These are phyloP conservation scores for Salvia miltiorrhiza DNA, from an alignment of 257 asterid species.

Conservation along the genomic window DNA sequence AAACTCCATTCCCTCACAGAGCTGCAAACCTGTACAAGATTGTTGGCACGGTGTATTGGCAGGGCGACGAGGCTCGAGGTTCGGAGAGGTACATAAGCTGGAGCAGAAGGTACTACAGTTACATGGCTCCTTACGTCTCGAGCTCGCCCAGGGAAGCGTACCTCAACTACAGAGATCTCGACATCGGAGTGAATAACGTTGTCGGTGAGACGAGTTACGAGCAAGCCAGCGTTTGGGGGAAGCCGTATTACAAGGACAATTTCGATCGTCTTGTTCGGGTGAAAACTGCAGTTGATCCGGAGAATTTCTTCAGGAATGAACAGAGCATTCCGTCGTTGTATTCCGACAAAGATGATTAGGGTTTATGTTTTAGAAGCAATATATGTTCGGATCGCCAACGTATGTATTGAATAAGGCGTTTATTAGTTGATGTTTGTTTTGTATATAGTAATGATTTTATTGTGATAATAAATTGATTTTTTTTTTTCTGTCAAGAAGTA, in stretches of 20 bases:
- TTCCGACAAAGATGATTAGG: background rate
- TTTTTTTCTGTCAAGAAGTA: too few relatives aligned
- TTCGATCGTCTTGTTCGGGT: constrained; percentile 18
- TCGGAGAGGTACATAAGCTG: constrained; percentile 17
- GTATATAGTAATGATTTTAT: too few relatives aligned
- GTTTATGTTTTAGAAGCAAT: background rate
- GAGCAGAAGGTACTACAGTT: constrained; percentile 10
- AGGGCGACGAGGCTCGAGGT: background rate
- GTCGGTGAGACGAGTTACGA: constrained; percentile 8
- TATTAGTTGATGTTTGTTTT: too few relatives aligned
- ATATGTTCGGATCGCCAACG: too few relatives aligned
- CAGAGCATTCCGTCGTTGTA: constrained; percentile 13
- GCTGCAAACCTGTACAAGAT: constrained; percentile 18
- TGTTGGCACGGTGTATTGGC: background rate
- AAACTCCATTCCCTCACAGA: constrained; percentile 26
- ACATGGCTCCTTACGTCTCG: constrained; percentile 23
- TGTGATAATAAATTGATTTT: too few relatives aligned
- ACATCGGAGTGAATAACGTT: constrained; percentile 17
- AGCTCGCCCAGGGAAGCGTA: background rate
- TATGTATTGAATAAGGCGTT: too few relatives aligned
- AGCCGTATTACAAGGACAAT: constrained; percentile 16
- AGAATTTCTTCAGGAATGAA: constrained; percentile 15
- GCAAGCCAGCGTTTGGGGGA: constrained; percentile 24
- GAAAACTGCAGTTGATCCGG: constrained; percentile 13
- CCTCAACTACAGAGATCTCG: constrained; percentile 26